Base-by-base conservation (phyloP, 225 moss, liverwort and hornwort genomes). In the Asterella californica region DNA sequence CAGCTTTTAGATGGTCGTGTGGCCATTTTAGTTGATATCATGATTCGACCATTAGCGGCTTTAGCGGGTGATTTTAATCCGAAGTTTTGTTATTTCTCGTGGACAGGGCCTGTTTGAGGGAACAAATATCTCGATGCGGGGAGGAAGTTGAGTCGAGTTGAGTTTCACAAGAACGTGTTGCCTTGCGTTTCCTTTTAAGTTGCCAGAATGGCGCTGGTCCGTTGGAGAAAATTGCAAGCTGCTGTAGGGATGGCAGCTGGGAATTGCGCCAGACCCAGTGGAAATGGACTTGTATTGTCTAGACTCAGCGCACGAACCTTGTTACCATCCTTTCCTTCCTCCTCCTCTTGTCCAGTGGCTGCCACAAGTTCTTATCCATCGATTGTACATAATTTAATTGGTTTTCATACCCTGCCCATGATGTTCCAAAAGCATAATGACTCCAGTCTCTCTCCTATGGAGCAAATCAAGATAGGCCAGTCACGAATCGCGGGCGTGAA, bases 221-320 rank as follows among this genome's bases (percentile, higher is more conserved):
- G 88, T 81, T 94, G 90, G 94, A 90, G 85, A 81, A 92, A 87
- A 82, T 85, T 94, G 29, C 85, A 90, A 82, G 81, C 88, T 66
- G 89, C 84, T 36, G 72, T 81, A 7, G 79, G 86, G 33, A 33
- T 85, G 47, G 84, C 82, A 42, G 88, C 82, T 84, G 85, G 74
- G 25, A 88, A 88, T 38, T 80, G 80, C 42, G 78, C 76, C 60
- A 72, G 80, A 78, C 69, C 74, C 52, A 83, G 76, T 80, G 84
- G 64, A 67, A 83, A 54, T 76, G 89, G 70, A 82, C 77, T 21
- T 37, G 79, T 14, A 85, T 79, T 79, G 82, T 87, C 49, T 64
- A 81, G 79, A 71, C 49, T 83, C 8, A 82, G 75, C 42, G 67
- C 55, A 75, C 84, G 84, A 81, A 85, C 81, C 81, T 84, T 87